Evolutionary conservation across 306 rosid species (phyloP).

Genomic region (Nissolia schottii): DNA sequence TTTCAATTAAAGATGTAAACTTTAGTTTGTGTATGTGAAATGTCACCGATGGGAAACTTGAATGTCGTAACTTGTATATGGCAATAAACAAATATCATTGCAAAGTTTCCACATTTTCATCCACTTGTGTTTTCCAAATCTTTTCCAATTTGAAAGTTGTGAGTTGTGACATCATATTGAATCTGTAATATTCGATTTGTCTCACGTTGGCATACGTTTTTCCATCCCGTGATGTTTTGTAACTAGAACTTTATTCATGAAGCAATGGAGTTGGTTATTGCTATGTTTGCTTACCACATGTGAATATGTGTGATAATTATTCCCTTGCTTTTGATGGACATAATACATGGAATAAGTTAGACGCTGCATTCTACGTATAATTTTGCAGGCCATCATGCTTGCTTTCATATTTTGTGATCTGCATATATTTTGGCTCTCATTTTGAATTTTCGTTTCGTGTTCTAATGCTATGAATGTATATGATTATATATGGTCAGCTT

Average conservation of each 20-base stretch:
- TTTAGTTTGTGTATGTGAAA: background rate
- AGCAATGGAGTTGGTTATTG: background rate
- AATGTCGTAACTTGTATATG: no score
- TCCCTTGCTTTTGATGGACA: background rate
- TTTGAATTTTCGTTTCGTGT: background rate
- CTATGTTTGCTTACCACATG: background rate
- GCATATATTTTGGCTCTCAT: no score
- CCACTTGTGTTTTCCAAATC: background rate
- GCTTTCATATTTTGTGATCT: background rate
- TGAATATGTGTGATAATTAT: background rate
- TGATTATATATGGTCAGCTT: slow-evolving; percentile 48
- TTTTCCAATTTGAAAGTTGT: background rate
- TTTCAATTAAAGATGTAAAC: background rate
- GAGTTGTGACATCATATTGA: background rate
- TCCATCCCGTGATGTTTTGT: background rate
- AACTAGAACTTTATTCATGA: background rate
- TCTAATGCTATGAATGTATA: slow-evolving; percentile 16
- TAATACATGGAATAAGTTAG: background rate
- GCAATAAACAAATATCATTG: background rate
- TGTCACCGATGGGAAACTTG: no score
- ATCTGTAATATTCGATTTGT: background rate
- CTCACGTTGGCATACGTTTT: background rate
- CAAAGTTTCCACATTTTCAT: background rate
- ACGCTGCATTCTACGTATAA: background rate
- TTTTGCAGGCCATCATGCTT: background rate